Conservation (phyloP, 1,284 basidiomycete species). For the Sanghuangporus weigelae region DNA sequence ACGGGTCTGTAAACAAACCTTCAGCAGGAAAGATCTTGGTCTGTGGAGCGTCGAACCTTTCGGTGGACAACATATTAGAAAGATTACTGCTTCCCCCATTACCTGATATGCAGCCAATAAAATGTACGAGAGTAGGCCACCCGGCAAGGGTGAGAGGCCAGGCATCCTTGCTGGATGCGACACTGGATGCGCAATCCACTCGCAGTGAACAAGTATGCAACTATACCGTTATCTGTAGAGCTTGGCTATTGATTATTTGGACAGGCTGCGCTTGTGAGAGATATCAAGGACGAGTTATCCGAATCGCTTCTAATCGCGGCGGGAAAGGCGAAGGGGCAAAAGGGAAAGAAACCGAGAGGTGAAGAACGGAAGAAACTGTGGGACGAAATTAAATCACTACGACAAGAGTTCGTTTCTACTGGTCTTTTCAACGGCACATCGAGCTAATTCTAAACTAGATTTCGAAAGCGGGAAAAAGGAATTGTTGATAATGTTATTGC, state of each 20-base stretch:
- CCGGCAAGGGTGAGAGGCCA: constrained; percentile 86
- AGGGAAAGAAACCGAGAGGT: constrained; percentile 67
- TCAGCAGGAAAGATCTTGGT: constrained; percentile 60
- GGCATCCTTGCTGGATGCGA: constrained; percentile 65
- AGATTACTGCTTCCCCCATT: constrained; percentile 63
- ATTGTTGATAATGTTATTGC: constrained; percentile 77
- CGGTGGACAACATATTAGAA: constrained; percentile 88
- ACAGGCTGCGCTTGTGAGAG: constrained; percentile 72
- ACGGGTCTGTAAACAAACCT: constrained; percentile 43
- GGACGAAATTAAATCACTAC: constrained; percentile 84
- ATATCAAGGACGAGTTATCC: constrained; percentile 83
- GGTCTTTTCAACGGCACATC: background rate
- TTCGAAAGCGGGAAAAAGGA: constrained; percentile 81
- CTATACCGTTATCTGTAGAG: background rate
- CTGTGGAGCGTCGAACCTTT: constrained; percentile 88
- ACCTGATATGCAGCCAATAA: constrained; percentile 36
- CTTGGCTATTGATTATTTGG: background rate
- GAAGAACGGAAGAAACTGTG: constrained; percentile 83
- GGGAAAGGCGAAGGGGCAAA: constrained; percentile 74
- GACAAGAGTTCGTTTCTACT: constrained; percentile 70
- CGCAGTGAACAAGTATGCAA: constrained; percentile 63
- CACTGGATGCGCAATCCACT: constrained; percentile 84
- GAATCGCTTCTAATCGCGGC: constrained; percentile 59
- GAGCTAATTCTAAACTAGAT: constrained; percentile 40
- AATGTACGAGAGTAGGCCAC: constrained; percentile 82